Evolutionary conservation across 257 asterid genomes (phyloP), one percentile per base, ranked within the genome.

Genomic region (Plectranthus barbatus): DNA sequence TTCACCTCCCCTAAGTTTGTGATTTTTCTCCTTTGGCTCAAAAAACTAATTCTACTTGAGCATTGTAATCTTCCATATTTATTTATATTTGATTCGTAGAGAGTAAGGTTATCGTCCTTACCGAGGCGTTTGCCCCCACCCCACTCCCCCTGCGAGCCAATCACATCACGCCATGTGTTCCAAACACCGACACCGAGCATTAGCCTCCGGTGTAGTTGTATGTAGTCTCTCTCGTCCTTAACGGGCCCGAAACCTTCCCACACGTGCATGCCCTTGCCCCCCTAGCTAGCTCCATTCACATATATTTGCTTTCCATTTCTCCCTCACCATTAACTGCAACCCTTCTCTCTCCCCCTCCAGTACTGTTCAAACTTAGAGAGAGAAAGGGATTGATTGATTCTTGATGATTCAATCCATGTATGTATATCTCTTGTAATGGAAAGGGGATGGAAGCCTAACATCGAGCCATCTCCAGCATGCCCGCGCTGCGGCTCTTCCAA

Each of bases 401-500:
- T 9, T 36, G 41, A 36, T 7, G n/a, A 45, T 24, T n/a, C 14
- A 26, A 26, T 26, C 9, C 33, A n/a, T 62, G 67, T 69, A 74
- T 75, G 73, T 65, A 11, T 37, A 59, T 45, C 10, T 21, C 7
- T 60, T 50, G 77, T 54, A 29, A 87, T 84, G 94, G 96, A 85
- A 70, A 76, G 64, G 39, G 77, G 73, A 71, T 81, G 88, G 86
- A 83, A 76, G 19, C 71, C 85, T 48, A 78, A 80, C 3, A 79
- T 53, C 19, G 86, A 79, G 55, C 14, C 71, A 11, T 58, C 84
- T 8, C 86, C 94, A 31, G 60, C 91, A 1, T 88, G 96, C 60
- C 96, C 94, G 2, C 77, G 96, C 26, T 88, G 96, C 53, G 96
- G 90, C 57, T 88, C 96, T 0, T 55, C 76, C 37, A n/a, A n/a